Percentiles rank a stretch among this genome's conserved stretches.
Conservation (phyloP, 257 asterid genomes). For the Solanum lignicaule region DNA sequence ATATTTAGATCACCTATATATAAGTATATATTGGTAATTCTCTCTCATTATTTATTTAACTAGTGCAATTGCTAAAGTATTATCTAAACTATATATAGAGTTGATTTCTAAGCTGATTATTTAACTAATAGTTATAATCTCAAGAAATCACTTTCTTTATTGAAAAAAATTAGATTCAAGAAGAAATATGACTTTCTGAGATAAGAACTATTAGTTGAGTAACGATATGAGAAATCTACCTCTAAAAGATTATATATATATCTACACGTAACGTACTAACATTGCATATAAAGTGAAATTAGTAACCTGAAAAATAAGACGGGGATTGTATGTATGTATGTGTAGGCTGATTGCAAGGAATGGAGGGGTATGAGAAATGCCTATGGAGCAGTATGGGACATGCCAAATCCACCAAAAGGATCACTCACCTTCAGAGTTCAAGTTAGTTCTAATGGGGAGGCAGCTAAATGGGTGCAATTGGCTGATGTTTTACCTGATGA, state of each 20-base stretch:
- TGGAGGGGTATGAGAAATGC: slow-evolving; percentile 67
- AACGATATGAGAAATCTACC: too few species aligned
- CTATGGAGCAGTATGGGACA: slow-evolving; percentile 57
- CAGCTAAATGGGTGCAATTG: slow-evolving; percentile 34
- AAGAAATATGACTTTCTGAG: neutral
- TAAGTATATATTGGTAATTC: neutral
- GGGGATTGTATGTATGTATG: accelerated
- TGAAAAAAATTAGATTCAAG: neutral
- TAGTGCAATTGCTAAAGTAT: neutral
- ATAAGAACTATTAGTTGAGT: neutral
- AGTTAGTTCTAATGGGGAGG: slow-evolving; percentile 11
- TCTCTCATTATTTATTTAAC: neutral
- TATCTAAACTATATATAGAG: neutral
- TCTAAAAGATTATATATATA: too few species aligned
- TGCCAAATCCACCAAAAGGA: slow-evolving; percentile 43
- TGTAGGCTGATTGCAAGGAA: slow-evolving; percentile 53
- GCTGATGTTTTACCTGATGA: slow-evolving; percentile 29
- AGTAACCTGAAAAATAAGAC: neutral
- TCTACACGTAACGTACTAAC: neutral
- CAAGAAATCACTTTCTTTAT: too few species aligned
- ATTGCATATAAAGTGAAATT: neutral
- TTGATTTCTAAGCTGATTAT: neutral
- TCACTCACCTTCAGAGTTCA: slow-evolving; percentile 35
- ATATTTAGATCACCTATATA: neutral
- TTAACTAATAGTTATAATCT: neutral